phyloP scores from a whole-genome alignment of 1,139 yeast species.

The Yamadazyma songkhlaensis region DNA sequence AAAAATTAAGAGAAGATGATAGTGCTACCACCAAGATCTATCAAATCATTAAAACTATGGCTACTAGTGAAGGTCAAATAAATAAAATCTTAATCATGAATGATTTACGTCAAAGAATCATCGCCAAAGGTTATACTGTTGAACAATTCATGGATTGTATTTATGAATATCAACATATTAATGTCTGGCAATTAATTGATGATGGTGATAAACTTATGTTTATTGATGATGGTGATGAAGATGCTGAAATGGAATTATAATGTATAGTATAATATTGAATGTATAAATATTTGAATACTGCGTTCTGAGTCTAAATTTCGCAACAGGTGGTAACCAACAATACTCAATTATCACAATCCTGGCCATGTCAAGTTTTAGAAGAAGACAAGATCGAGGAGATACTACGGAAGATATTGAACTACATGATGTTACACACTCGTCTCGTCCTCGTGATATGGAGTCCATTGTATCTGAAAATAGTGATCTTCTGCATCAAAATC shows the following conservation, averaged over 20 bases:
- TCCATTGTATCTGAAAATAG: constrained; percentile 3
- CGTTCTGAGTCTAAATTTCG: too few species aligned
- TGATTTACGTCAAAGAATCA: constrained; percentile 62
- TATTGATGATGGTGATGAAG: constrained; percentile 21
- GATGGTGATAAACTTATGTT: constrained; percentile 57
- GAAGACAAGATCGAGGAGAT: constrained; percentile 3
- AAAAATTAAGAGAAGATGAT: constrained; percentile 48
- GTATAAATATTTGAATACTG: neutral
- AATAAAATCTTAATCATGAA: constrained; percentile 51
- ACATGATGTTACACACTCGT: constrained; percentile 8
- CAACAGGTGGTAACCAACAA: too few species aligned
- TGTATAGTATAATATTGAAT: neutral
- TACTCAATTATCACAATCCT: too few species aligned
- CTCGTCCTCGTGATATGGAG: constrained; percentile 9
- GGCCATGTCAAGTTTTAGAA: neutral
- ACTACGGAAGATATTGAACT: constrained; percentile 5
- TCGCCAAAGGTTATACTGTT: constrained; percentile 82
- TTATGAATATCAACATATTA: constrained; percentile 66
- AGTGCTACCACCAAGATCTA: constrained; percentile 57
- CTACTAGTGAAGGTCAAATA: constrained; percentile 38
- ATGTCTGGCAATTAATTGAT: constrained; percentile 75
- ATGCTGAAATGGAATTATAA: constrained; percentile 8
- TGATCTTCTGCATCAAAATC: neutral
- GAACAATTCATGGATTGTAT: constrained; percentile 76
- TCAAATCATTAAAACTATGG: constrained; percentile 55